Evolutionary conservation across 257 asterid species (phyloP).

Genomic region (Handroanthus guayacan): DNA sequence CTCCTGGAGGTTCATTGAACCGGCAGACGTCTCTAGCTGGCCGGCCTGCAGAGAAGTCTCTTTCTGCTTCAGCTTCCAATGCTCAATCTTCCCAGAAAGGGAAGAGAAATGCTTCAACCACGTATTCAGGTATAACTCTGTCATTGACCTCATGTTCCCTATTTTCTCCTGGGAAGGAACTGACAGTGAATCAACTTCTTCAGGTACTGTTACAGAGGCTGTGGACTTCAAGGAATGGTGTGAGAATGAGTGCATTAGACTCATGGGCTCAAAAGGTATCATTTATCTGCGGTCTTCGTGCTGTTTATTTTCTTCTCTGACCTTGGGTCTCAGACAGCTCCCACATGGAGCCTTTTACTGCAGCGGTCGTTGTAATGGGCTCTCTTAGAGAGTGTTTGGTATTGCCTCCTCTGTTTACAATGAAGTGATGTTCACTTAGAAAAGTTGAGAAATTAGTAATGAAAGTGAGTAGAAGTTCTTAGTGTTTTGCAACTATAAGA

Average conservation of each 20-base stretch:
- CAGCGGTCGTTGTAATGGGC: not conserved
- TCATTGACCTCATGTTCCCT: not conserved
- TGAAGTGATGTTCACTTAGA: too few relatives aligned
- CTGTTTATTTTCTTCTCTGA: not conserved
- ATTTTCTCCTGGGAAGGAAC: not conserved
- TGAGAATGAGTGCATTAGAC: conserved; percentile 88
- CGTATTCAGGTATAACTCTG: conserved; percentile 66
- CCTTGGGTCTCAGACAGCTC: not conserved
- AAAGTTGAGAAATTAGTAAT: too few relatives aligned
- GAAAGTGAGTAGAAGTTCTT: too few relatives aligned
- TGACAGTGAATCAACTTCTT: conserved; percentile 9
- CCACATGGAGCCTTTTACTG: not conserved
- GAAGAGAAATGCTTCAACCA: conserved; percentile 60
- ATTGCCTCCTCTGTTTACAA: too few relatives aligned
- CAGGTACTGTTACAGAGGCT: conserved; percentile 70
- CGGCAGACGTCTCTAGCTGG: conserved; percentile 62
- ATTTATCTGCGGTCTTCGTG: not conserved
- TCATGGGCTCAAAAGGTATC: conserved; percentile 86
- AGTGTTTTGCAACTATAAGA: too few relatives aligned
- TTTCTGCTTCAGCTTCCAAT: conserved; percentile 57
- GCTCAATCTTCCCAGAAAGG: conserved; percentile 60
- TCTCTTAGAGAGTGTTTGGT: not conserved
- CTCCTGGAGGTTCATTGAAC: conserved; percentile 57
- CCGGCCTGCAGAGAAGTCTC: conserved; percentile 52
- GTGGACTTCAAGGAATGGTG: conserved; percentile 93